Base-by-base conservation (phyloP, 306 rosid species). In the Begonia masoniana region DNA sequence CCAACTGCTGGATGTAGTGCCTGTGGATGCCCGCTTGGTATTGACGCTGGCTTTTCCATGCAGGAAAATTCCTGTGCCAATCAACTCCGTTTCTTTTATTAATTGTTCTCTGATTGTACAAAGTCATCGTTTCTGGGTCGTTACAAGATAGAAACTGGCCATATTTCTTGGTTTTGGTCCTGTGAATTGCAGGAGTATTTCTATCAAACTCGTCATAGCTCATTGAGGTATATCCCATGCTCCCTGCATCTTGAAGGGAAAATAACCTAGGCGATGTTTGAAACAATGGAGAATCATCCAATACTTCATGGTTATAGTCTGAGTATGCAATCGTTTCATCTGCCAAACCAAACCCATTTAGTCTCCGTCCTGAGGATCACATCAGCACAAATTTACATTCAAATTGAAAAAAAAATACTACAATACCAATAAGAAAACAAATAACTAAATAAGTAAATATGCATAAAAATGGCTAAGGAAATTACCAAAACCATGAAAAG, bases 281-380 rank as follows among this genome's bases (percentile, higher is more conserved):
- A 53, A 79, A 51, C 75, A 79, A 62, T 15, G 94, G 84, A 50
- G 95, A 83, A 52, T 86, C 96, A 35, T 92, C 99, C 60, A 81
- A 61, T 45, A 78, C 76, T 65, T 86, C 95, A 43, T 79, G 81
- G 63, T 47, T 66, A 55, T 81, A 83, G 61, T 82, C 84, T 41
- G 74, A 65, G 62, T 76, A 78, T 21, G 55, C 68, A 65, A 76
- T 52, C 62, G 57, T 86, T 49, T 86, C 96, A 52, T 86, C 99
- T 10, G 80, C 75, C 47, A 50, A 65, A 15, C 77, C 70, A 50
- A 62, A 75, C 43, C 87, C 84, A 67, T 72, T 77, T 56, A 66
- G 51, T 86, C 99, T 87, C 68, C 88, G 77, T 67, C 93, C 96
- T 92, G 93, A 49, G 53, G 63, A 83, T 31, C 39, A 31, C 0